These are phyloP conservation scores for Ophiocordyceps sinensis DNA, from an alignment of 2,329 filamentous ascomycete genomes.

Conservation along the genomic window DNA sequence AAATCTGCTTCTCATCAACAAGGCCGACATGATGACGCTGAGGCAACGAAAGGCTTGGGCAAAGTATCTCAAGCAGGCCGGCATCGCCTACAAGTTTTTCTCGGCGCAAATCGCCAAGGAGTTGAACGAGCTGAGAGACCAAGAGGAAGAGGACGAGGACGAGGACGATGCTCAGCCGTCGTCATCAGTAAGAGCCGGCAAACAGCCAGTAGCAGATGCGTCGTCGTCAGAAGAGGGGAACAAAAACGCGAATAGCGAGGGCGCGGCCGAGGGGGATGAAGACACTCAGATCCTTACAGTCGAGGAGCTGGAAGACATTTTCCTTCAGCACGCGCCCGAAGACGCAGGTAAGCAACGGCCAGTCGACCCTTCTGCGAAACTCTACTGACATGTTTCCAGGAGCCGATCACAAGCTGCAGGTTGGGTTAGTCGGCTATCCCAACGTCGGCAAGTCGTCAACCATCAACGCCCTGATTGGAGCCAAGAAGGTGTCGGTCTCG, in stretches of 20 bases:
- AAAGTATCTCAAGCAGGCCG: slow-evolving; percentile 63
- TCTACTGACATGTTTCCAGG: slow-evolving; percentile 14
- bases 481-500: slow-evolving; percentile 97
- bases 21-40: slow-evolving; percentile 95
- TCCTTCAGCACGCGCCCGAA: slow-evolving; percentile 55
- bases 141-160: slow-evolving; percentile 31
- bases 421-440: slow-evolving; percentile 92
- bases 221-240: slow-evolving; percentile 10
- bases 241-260: slow-evolving; percentile 20
- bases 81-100: slow-evolving; percentile 91
- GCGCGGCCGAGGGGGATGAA: slow-evolving; percentile 19
- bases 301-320: slow-evolving; percentile 81
- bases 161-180: slow-evolving; percentile 9
- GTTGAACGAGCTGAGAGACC: slow-evolving; percentile 57
- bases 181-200: slow-evolving; percentile 12
- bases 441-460: slow-evolving; percentile 99
- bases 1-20: slow-evolving; percentile 90
- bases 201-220: slow-evolving; percentile 9
- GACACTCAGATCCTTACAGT: slow-evolving; percentile 77
- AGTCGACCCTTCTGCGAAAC: background rate
- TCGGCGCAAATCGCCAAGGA: slow-evolving; percentile 88
- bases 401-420: slow-evolving; percentile 55
- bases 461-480: slow-evolving; percentile 95
- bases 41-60: slow-evolving; percentile 77
- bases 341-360: slow-evolving; percentile 28